Evolutionary conservation across 1,139 yeast species (phyloP).

Genomic region (Kodamaea ohmeri): DNA sequence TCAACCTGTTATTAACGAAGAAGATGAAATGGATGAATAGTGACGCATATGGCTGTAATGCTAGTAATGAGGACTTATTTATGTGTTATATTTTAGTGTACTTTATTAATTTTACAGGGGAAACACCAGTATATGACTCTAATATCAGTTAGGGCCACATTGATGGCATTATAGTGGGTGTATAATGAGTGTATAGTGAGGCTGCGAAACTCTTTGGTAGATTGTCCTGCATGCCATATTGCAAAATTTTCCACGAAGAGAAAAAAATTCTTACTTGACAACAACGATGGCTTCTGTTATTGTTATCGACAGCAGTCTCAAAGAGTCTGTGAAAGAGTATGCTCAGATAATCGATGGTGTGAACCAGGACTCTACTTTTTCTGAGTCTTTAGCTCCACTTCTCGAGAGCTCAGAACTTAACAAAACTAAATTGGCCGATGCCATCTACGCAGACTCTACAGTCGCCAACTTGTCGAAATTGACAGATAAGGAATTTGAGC

Average conservation of each 20-base stretch:
- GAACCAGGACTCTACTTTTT: conserved; percentile 27
- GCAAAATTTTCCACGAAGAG: conserved; percentile 14
- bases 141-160: not conserved
- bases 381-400: conserved; percentile 26
- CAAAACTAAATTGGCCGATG: conserved; percentile 28
- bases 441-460: conserved; percentile 22
- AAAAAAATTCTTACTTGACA: conserved; percentile 5
- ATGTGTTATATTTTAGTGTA: too few species aligned
- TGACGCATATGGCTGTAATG: too few species aligned
- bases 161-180: too few species aligned
- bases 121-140: not conserved
- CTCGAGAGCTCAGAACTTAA: conserved; percentile 27
- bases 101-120: not conserved
- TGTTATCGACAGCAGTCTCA: conserved; percentile 46
- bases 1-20: conserved; percentile 28
- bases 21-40: conserved; percentile 24
- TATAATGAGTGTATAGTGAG: too few species aligned
- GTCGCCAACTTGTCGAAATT: conserved; percentile 31
- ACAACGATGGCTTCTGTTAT: conserved; percentile 43
- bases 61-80: too few species aligned
- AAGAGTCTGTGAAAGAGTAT: conserved; percentile 42
- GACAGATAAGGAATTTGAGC: conserved; percentile 46
- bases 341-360: conserved; percentile 39
- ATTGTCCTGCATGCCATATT: conserved; percentile 11
- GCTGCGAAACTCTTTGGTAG: not conserved